Evolutionary conservation across 441 rosid genomes (phyloP), one percentile per base, ranked within the genome.

Genomic region (Omphalea diandra): DNA sequence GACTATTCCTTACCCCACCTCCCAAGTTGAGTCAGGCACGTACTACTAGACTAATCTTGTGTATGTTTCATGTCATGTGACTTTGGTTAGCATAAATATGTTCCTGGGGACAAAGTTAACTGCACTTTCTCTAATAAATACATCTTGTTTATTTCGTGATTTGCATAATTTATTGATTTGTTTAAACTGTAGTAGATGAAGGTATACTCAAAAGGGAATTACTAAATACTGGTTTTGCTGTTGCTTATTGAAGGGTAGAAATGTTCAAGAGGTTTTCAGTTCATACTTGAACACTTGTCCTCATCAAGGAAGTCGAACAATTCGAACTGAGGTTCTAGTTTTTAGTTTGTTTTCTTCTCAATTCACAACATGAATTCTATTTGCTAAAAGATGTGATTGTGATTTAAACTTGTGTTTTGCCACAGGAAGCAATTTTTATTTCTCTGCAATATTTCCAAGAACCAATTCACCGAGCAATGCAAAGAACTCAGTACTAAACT

Each of bases 381-480:
- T 47, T 32, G 35, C 31, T 50, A 62, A 24, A 66, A 11, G 2
- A 2, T 20, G 40, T 65, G 47, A 57, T 50, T 49, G 8, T 36
- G 68, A 46, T 27, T 52, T 53, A 32, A 65, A 38, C 47, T 52
- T 58, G 20, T 35, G n/a, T 50, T 26, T 40, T 15, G 31, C 18
- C 70, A 78, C 90, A 95, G 98, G 98, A 95, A 83, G 97, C 98
- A 11, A 82, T 95, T 38, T 80, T 90, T 29, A 89, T 90, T 65
- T 92, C 97, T 62, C 98, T 95, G 71, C 98, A 95, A 81, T 95
- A 89, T 75, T 92, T 95, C 78, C 98, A 88, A 74, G 98, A 92
- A 77, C 96, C 99, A 58, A 84, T 92, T 36, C 77, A 65, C 80
- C 80, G 89, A 49, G 91, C 92, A 50, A 44, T 87, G 76, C 79